phyloP scores from a whole-genome alignment of 2,329 filamentous ascomycete genomes.

The Aspergillus pseudoterreus region DNA sequence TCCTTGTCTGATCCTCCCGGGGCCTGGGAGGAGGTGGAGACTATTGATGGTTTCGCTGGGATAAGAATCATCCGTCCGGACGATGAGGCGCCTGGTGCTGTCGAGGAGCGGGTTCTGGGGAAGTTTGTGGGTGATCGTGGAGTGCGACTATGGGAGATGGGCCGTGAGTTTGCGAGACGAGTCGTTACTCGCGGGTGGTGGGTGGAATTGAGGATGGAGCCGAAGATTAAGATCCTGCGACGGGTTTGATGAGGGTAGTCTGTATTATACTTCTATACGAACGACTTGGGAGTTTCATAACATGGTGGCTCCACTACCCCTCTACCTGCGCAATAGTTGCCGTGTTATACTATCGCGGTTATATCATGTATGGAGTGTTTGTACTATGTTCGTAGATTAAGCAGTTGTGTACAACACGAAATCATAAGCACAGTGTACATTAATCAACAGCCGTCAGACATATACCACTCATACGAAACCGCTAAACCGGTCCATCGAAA shows the following conservation, averaged over 20 bases:
- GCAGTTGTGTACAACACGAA: not conserved
- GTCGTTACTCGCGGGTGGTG: conserved; percentile 50
- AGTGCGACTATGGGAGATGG: conserved; percentile 23
- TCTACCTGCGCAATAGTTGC: no score
- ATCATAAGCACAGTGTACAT: not conserved
- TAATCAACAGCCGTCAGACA: not conserved
- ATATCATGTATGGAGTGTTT: no score
- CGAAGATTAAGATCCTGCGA: conserved; percentile 50
- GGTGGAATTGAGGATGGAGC: conserved; percentile 52
- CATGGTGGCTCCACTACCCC: no score
- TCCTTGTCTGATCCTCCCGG: conserved; percentile 47
- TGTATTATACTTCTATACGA: not conserved
- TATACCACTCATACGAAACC: not conserved
- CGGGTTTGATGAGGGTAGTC: conserved; percentile 7
- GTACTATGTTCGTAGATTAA: not conserved
- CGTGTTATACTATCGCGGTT: no score
- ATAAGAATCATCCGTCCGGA: conserved; percentile 47
- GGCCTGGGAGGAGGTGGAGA: conserved; percentile 52
- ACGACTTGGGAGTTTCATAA: no score
- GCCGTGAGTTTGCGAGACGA: conserved; percentile 23
- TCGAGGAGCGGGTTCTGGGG: conserved; percentile 34
- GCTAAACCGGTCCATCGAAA: not conserved
- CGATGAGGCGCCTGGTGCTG: conserved; percentile 17
- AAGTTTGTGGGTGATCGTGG: conserved; percentile 31
- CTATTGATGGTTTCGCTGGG: conserved; percentile 51